Base-by-base conservation (phyloP, 2,329 filamentous ascomycete genomes). In the Fusarium veterinarium region DNA sequence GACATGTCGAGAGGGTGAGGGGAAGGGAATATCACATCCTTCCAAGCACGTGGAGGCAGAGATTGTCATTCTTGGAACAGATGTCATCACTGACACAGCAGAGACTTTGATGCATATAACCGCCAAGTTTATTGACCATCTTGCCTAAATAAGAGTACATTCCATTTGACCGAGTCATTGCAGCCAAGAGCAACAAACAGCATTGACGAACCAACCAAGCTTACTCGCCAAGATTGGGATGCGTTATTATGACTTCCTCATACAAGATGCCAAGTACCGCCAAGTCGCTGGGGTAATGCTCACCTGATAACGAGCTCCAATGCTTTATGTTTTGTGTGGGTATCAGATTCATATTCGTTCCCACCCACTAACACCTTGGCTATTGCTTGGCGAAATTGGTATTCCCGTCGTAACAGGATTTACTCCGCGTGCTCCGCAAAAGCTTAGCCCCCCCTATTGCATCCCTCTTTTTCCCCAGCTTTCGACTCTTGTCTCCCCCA, bases 191-290 rank as follows among this genome's bases (percentile, higher is more conserved):
- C 23, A 35, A 9, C 17, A n/a, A 38, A 37, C 49, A 57, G 48
- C 37, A 30, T 42, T 20, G 37, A 52, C n/a, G 23, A 38, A 9
- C 35, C 53, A 60, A 67, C 63, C 64, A 67, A 66, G 64, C 62
- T 52, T 52, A 52, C 64, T 38, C 38, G 64, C 64, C 64, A 67
- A 67, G 64, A 67, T 67, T 67, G 62, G 62, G 64, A 67, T 67
- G 31, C 53, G 64, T 67, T 67, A 38, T 60, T 67, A 60, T 67
- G 45, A 60, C 64, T 67, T 67, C 64, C 64, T 6, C 49, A 49
- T 56, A 38, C 30, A 62, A 68, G 60, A 33, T 42, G 58, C 58
- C 58, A 60, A 60, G 58, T 60, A 6, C 38, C 13, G 65, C 65
- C 65, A 68, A 68, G 65, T 68, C 8, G n/a, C 56, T 37, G 57